These are phyloP conservation scores for Cyathus olla DNA, from an alignment of 1,284 basidiomycete genomes.

Conservation along the genomic window DNA sequence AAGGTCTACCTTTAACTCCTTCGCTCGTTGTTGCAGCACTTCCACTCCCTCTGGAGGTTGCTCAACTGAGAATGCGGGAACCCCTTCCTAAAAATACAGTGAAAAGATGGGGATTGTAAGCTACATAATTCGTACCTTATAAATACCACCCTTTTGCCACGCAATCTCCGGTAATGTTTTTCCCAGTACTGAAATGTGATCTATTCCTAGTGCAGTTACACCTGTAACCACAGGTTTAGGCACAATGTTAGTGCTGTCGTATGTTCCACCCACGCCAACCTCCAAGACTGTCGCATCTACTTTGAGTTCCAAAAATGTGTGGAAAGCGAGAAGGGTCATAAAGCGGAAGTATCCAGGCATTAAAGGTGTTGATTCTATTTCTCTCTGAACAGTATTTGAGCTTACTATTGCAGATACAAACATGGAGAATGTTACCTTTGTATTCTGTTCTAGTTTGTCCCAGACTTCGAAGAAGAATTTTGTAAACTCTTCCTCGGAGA, in stretches of 20 bases:
- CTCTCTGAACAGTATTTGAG: conserved; percentile 51
- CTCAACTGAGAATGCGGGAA: conserved; percentile 87
- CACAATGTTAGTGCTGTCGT: conserved; percentile 98
- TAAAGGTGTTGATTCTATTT: conserved; percentile 66
- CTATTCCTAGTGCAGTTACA: conserved; percentile 91
- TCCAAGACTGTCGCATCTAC: conserved; percentile 94
- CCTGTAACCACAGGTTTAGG: conserved; percentile 92
- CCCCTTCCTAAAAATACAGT: conserved; percentile 64
- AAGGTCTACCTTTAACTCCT: conserved; percentile 67
- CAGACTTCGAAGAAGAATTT: conserved; percentile 98
- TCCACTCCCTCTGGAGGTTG: conserved; percentile 80
- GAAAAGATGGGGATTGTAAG: too few relatives aligned
- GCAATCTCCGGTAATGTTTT: conserved; percentile 93
- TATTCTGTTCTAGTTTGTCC: conserved; percentile 86
- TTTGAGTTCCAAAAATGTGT: conserved; percentile 86
- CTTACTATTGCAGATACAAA: conserved; percentile 1
- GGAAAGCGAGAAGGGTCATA: conserved; percentile 93
- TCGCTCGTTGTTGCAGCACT: conserved; percentile 76
- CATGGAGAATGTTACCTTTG: conserved; percentile 24
- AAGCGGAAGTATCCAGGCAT: conserved; percentile 97
- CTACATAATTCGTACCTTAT: conserved; percentile 69
- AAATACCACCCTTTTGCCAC: conserved; percentile 97
- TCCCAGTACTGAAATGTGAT: conserved; percentile 93
- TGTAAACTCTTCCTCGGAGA: conserved; percentile 91
- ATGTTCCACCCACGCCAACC: conserved; percentile 96